Percentiles rank a stretch among this genome's conserved stretches.
These are phyloP conservation scores for Orbilia oligospora DNA, from an alignment of 2,329 filamentous ascomycete genomes.

Conservation along the genomic window DNA sequence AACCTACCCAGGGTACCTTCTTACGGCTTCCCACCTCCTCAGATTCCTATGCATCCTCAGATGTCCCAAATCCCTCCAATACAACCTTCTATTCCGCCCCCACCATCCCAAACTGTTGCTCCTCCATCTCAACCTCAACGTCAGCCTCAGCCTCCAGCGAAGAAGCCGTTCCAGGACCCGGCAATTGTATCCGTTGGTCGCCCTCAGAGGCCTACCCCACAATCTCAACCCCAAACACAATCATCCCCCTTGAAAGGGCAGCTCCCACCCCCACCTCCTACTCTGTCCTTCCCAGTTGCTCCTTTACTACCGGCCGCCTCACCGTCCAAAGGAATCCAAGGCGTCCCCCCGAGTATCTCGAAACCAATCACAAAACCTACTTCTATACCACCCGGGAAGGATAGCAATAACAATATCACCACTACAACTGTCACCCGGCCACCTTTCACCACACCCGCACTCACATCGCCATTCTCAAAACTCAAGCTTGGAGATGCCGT, in stretches of 20 bases:
- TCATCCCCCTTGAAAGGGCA: slow-evolving; percentile 21
- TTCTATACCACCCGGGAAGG: background rate
- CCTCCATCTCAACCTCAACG: slow-evolving; percentile 22
- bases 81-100: slow-evolving; percentile 22
- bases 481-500: slow-evolving; percentile 62
- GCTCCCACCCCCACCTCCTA: slow-evolving; percentile 43
- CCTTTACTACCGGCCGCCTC: slow-evolving; percentile 26
- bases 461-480: slow-evolving; percentile 61
- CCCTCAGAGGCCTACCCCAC: slow-evolving; percentile 49
- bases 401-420: slow-evolving; percentile 5
- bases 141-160: slow-evolving; percentile 28
- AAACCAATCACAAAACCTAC: background rate
- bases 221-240: slow-evolving; percentile 41
- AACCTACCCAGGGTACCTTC: slow-evolving; percentile 20
- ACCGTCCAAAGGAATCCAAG: slow-evolving; percentile 23
- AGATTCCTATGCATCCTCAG: slow-evolving; percentile 27
- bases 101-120: slow-evolving; percentile 34
- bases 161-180: slow-evolving; percentile 63
- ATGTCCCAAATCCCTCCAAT: slow-evolving; percentile 31
- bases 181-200: slow-evolving; percentile 64
- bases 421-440: slow-evolving; percentile 37
- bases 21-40: slow-evolving; percentile 40
- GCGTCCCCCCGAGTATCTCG: slow-evolving; percentile 15
- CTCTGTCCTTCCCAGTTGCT: slow-evolving; percentile 37
- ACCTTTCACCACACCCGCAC: slow-evolving; percentile 45